Evolutionary conservation across 306 rosid species (phyloP), one percentile per base, ranked within the genome.

Genomic region (Herpetospermum pedunculosum): DNA sequence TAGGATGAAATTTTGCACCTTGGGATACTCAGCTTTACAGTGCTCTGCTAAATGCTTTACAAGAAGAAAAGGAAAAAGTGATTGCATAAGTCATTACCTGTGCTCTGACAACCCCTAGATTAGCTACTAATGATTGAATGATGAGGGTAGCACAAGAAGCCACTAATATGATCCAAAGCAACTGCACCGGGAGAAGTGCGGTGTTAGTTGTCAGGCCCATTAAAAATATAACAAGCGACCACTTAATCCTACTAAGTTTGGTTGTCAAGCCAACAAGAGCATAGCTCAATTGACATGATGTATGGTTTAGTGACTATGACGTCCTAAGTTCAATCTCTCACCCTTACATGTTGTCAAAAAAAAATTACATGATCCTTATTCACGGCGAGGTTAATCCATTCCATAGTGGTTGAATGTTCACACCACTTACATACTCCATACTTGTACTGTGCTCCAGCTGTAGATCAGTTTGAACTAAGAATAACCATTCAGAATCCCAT

Each of bases 101-200:
- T 94, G n/a, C n/a, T n/a, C n/a, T n/a, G 75, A 91, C 97, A 48
- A 94, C 99, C 83, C 99, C 99, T 8, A 94, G 90, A 87, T 91
- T 94, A 68, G 99, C 99, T 64, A 97, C 96, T 80, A 94, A 80
- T 54, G 99, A 84, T 77, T 91, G 99, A 79, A 94, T 94, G 46
- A 91, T 44, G 16, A 94, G 96, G 83, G 99, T 97, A 76, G 96
- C 95, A 82, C 90, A 86, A 1, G 99, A 94, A 70, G 99, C 96
- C 77, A 91, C 84, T 83, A 94, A 83, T 81, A 94, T 94, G 81
- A 94, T 89, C 99, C 99, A 94, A 75, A 94, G 97, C 80, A 94
- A 75, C 99, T 94, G 86, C 28, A 41, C 26, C 19, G 3, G 5
- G 29, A 25, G 76, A 72, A 35, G 58, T n/a, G n/a, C 68, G 30